These are phyloP conservation scores for Aspergillus nidulans DNA, from an alignment of 495 filamentous ascomycete genomes.

Conservation along the genomic window DNA sequence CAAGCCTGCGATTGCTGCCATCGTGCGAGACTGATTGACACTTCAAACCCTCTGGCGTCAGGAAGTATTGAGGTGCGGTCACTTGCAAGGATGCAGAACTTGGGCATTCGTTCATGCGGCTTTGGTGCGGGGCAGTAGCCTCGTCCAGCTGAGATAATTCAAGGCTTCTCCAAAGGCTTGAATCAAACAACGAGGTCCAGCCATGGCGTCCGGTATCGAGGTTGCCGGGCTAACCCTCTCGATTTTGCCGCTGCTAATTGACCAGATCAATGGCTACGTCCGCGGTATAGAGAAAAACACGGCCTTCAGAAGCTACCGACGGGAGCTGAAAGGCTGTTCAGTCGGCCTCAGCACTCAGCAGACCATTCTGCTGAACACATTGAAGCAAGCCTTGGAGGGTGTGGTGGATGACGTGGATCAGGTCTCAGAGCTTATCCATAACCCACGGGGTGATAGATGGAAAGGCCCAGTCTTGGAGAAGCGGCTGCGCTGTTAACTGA, in stretches of 20 bases:
- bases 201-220: conserved; percentile 27
- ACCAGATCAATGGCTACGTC: conserved; percentile 23
- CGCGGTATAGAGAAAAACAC: conserved; percentile 23
- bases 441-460: conserved; percentile 13
- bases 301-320: conserved; percentile 16
- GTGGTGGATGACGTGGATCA: conserved; percentile 18
- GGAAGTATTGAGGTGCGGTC: too few relatives aligned
- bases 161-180: too few relatives aligned
- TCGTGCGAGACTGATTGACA: too few relatives aligned
- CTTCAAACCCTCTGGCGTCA: too few relatives aligned
- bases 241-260: conserved; percentile 23
- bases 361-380: conserved; percentile 18
- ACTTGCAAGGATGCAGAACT: too few relatives aligned
- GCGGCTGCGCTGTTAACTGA: conserved; percentile 8
- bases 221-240: conserved; percentile 22
- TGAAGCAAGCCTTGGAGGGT: conserved; percentile 23
- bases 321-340: conserved; percentile 15
- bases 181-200: too few relatives aligned
- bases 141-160: too few relatives aligned
- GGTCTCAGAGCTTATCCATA: conserved; percentile 7
- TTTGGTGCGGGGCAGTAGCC: too few relatives aligned
- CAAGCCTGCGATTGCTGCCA: too few relatives aligned
- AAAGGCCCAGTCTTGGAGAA: conserved; percentile 2
- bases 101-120: too few relatives aligned
- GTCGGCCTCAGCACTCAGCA: conserved; percentile 17